phyloP scores from a whole-genome alignment of 1,139 yeast species.

The Diutina mesorugosa region DNA sequence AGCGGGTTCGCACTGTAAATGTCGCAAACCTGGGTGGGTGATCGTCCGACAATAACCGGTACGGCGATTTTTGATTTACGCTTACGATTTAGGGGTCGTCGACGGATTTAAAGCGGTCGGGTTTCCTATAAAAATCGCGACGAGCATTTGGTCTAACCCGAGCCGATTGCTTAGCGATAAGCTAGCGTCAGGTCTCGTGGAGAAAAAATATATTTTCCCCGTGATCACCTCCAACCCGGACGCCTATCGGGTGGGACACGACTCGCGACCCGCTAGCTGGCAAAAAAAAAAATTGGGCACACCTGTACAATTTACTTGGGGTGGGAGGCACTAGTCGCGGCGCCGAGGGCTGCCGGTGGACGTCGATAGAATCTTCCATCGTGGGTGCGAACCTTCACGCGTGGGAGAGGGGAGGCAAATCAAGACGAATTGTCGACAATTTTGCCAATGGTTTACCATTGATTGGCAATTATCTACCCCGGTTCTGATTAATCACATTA shows the following conservation, averaged over 20 bases:
- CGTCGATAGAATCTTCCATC: neutral
- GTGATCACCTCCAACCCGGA: neutral
- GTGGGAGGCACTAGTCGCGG: neutral
- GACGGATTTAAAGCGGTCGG: too few species aligned
- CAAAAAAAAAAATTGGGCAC: too few species aligned
- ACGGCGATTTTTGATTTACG: neutral
- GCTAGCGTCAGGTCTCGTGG: neutral
- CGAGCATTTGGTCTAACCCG: too few species aligned
- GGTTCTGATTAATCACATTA: too few species aligned
- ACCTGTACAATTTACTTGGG: too few species aligned
- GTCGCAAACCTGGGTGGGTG: neutral
- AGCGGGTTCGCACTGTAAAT: neutral
- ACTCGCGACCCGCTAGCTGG: neutral
- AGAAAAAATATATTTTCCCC: neutral
- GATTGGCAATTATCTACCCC: neutral
- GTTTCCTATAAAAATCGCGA: too few species aligned
- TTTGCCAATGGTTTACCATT: neutral
- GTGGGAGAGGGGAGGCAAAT: neutral
- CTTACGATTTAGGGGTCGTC: too few species aligned
- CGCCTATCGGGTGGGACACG: neutral
- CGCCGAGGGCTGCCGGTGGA: neutral
- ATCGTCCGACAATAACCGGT: neutral
- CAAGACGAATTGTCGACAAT: neutral
- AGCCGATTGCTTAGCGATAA: too few species aligned
- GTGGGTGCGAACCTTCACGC: neutral